These are phyloP conservation scores for Camptophora hylomeconis DNA, from an alignment of 2,329 filamentous ascomycete genomes.

Conservation along the genomic window DNA sequence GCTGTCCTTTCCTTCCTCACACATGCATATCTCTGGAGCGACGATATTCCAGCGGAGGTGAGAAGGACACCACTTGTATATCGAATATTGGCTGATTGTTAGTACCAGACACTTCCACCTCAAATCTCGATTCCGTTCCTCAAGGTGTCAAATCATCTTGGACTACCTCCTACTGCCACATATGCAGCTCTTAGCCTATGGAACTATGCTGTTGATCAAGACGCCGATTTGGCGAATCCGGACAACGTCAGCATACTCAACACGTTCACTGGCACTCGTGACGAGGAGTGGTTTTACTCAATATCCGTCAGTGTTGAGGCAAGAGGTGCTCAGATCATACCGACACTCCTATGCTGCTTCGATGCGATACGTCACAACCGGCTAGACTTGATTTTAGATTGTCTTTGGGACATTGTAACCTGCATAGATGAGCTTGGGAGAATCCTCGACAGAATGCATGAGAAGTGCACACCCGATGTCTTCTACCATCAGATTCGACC, in stretches of 20 bases:
- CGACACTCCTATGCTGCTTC: slow-evolving; percentile 34
- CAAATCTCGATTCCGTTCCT: slow-evolving; percentile 25
- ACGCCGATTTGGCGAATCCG: slow-evolving; percentile 23
- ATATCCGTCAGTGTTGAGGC: slow-evolving; percentile 42
- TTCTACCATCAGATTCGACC: slow-evolving; percentile 42
- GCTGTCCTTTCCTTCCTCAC: slow-evolving; percentile 60
- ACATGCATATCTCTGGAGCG: slow-evolving; percentile 79
- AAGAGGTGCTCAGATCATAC: slow-evolving; percentile 33
- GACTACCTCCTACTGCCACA: slow-evolving; percentile 29
- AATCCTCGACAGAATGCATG: slow-evolving; percentile 38
- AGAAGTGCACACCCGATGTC: slow-evolving; percentile 33
- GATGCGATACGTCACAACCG: slow-evolving; percentile 30
- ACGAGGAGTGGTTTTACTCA: slow-evolving; percentile 37
- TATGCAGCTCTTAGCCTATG: slow-evolving; percentile 29
- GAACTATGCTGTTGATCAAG: slow-evolving; percentile 22
- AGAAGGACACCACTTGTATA: slow-evolving; percentile 1
- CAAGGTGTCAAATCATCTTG: slow-evolving; percentile 23
- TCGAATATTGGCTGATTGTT: slow-evolving; percentile 1
- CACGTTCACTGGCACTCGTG: slow-evolving; percentile 27
- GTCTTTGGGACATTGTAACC: slow-evolving; percentile 28
- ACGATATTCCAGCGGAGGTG: slow-evolving; percentile 55
- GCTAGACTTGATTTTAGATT: slow-evolving; percentile 23
- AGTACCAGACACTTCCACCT: slow-evolving; percentile 24
- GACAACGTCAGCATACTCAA: slow-evolving; percentile 23
- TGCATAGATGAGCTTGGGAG: slow-evolving; percentile 29